Percentiles rank a stretch among this genome's conserved stretches.
These are phyloP conservation scores for Malassezia psittaci DNA, from an alignment of 1,284 basidiomycete species.

Conservation along the genomic window DNA sequence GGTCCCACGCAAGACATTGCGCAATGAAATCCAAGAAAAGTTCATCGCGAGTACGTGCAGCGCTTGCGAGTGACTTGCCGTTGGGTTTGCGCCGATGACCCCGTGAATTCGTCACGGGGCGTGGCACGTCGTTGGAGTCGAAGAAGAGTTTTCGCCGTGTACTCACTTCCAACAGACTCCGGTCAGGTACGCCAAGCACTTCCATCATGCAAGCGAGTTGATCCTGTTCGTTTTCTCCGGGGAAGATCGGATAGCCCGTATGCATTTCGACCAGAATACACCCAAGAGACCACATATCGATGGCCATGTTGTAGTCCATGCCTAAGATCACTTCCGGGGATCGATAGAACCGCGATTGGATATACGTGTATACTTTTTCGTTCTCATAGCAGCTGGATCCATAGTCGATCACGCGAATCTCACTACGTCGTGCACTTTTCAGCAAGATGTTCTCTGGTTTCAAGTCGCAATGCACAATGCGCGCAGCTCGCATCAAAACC, in stretches of 20 bases:
- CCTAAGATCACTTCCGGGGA: slow-evolving; percentile 61
- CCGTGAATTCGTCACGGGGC: slow-evolving; percentile 91
- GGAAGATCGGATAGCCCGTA: slow-evolving; percentile 98
- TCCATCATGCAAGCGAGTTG: slow-evolving; percentile 99
- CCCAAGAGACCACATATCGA: slow-evolving; percentile 95
- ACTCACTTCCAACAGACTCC: slow-evolving; percentile 84
- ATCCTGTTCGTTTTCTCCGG: slow-evolving; percentile 92
- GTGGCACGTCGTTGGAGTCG: slow-evolving; percentile 80
- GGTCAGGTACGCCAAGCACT: slow-evolving; percentile 86
- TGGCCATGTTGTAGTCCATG: slow-evolving; percentile 53
- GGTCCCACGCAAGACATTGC: slow-evolving; percentile 96
- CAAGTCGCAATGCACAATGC: slow-evolving; percentile 97
- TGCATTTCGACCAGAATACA: slow-evolving; percentile 95
- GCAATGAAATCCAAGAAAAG: slow-evolving; percentile 62
- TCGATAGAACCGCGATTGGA: slow-evolving; percentile 95
- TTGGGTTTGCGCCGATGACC: slow-evolving; percentile 81
- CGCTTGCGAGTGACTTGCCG: slow-evolving; percentile 76
- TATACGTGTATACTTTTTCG: slow-evolving; percentile 98
- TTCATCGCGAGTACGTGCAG: slow-evolving; percentile 78
- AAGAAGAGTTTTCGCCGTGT: slow-evolving; percentile 92
- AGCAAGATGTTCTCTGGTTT: slow-evolving; percentile 56
- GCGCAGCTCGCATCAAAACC: slow-evolving; percentile 84
- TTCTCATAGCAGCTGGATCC: slow-evolving; percentile 96
- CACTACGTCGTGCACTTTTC: slow-evolving; percentile 78
- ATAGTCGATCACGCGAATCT: slow-evolving; percentile 99